These are phyloP conservation scores for Herpomyces periplanetae DNA, from an alignment of 2,329 filamentous ascomycete genomes.

Conservation along the genomic window DNA sequence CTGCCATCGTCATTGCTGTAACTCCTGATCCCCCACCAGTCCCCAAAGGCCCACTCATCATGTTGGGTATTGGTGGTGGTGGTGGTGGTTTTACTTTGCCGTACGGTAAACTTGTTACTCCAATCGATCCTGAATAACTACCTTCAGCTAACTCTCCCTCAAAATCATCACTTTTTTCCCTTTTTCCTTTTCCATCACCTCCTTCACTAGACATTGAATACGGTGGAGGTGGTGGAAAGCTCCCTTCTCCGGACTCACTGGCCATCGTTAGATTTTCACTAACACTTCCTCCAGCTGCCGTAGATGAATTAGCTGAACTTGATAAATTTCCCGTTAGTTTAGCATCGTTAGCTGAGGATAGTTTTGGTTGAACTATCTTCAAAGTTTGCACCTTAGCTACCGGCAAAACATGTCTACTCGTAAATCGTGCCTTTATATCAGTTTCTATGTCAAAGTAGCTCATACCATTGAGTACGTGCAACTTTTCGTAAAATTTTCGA, in stretches of 20 bases:
- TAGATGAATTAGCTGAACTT: background rate
- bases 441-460: conserved; percentile 78
- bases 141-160: too few relatives aligned
- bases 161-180: too few relatives aligned
- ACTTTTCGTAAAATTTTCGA: conserved; percentile 86
- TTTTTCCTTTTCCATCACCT: too few relatives aligned
- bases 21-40: conserved; percentile 6
- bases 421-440: conserved; percentile 66
- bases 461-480: conserved; percentile 89
- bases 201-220: too few relatives aligned
- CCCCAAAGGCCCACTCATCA: too few relatives aligned
- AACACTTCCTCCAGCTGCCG: background rate
- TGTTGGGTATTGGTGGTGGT: too few relatives aligned
- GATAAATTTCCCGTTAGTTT: background rate
- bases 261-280: background rate
- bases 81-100: too few relatives aligned
- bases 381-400: conserved; percentile 50
- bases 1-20: conserved; percentile 5
- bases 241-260: conserved; percentile 4
- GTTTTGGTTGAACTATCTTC: conserved; percentile 29
- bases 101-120: too few relatives aligned
- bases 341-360: conserved; percentile 11
- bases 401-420: conserved; percentile 52
- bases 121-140: too few relatives aligned
- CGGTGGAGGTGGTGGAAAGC: too few relatives aligned